phyloP scores from a whole-genome alignment of 2,329 filamentous ascomycete genomes.

The Aspergillus sp. region DNA sequence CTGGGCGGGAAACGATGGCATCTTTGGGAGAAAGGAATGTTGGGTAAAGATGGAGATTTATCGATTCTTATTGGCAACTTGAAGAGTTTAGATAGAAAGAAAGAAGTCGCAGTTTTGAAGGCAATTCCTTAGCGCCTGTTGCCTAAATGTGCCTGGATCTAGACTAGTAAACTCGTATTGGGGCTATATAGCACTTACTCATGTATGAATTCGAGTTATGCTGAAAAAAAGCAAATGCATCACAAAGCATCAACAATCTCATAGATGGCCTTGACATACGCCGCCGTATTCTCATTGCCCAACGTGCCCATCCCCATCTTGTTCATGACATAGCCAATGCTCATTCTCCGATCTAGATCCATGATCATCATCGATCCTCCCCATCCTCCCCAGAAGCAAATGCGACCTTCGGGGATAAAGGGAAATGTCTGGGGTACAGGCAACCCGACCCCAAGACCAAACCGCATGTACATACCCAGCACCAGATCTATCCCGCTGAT shows the following conservation, averaged over 20 bases:
- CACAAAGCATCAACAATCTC: neutral
- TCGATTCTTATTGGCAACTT: too few species aligned
- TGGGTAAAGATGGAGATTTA: too few species aligned
- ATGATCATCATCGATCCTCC: neutral
- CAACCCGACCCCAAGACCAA: neutral
- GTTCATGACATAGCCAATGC: neutral
- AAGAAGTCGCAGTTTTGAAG: too few species aligned
- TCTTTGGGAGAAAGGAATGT: too few species aligned
- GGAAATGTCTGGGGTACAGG: neutral
- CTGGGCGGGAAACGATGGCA: too few species aligned
- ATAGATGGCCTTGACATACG: neutral
- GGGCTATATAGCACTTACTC: too few species aligned
- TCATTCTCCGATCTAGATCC: neutral
- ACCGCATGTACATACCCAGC: neutral
- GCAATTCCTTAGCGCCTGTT: too few species aligned
- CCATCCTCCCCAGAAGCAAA: neutral
- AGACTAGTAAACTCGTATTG: too few species aligned
- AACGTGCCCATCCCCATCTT: neutral
- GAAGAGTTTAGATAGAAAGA: too few species aligned
- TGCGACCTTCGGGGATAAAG: neutral
- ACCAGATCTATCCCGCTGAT: neutral
- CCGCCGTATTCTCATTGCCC: neutral
- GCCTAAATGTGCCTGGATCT: too few species aligned
- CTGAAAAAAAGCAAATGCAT: too few species aligned
- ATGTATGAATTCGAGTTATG: too few species aligned